Evolutionary conservation across 768 basidiomycete genomes (phyloP), one percentile per base, ranked within the genome.

Genomic region (Lactifluus hygrophoroides): DNA sequence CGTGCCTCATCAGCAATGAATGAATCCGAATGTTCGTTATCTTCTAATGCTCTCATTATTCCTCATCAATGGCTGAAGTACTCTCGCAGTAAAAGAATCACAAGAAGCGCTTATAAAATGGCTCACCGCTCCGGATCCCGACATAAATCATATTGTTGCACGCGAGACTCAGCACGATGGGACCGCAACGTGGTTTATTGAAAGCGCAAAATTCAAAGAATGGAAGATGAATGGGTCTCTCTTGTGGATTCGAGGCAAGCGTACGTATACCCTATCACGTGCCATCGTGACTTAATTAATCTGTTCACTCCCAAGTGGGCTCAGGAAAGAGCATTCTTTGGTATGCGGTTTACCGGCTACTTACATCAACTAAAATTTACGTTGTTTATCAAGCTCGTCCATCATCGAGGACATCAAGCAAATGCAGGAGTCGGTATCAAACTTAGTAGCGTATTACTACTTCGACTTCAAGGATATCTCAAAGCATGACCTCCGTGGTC

Each of bases 171-270:
- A 44, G 3, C 40, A 56, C 13, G 5, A 6, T n/a, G 56, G 47
- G 0, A 49, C 56, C 1, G 38, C 56, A 43, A 19, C 5, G 10
- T 50, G 54, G 54, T 47, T 55, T n/a, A n/a, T n/a, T n/a, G n/a
- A n/a, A n/a, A n/a, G n/a, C n/a, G n/a, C n/a, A n/a, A n/a, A n/a
- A n/a, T 47, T 37, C 13, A 16, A 5, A 16, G 54, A 30, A 30
- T 55, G 54, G 54, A 47, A 37, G 10, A 30, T 7, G 17, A 27
- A 37, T 6, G 54, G 45, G 5, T 47, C 54, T 11, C n/a, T 56
- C 0, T 43, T 56, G 10, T 56, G 56, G 56, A 16, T 56, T 10
- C 30, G 40, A 19, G 56, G 56, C 2, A 56, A 50, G n/a, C 56
- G 56, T 56, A 21, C 30, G 45, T 28, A n/a, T 38, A 5, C 4